A percentile compares a stretch with the other conserved stretches of the same genome.
Evolutionary conservation across 257 asterid species (phyloP).

Genomic region (Ligustrum vulgare): DNA sequence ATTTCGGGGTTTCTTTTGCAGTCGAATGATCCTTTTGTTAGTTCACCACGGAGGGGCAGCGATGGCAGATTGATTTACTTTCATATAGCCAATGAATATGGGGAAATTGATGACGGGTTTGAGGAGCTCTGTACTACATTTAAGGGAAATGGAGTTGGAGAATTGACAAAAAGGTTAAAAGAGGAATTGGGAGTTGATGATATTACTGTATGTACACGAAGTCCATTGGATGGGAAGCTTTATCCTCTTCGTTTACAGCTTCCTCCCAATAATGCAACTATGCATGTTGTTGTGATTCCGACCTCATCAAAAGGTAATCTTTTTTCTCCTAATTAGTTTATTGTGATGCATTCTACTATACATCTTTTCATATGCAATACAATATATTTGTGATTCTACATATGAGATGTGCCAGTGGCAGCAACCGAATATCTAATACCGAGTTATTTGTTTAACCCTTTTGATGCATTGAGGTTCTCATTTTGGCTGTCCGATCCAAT

Average conservation of each 20-base stretch:
- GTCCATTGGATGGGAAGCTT: conserved; percentile 82
- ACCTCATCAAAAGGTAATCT: conserved; percentile 58
- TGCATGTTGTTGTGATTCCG: conserved; percentile 70
- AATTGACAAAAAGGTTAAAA: conserved; percentile 53
- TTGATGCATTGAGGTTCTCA: no score
- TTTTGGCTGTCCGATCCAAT: no score
- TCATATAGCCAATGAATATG: conserved; percentile 61
- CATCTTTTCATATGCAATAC: no score
- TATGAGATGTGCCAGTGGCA: no score
- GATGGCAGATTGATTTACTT: conserved; percentile 72
- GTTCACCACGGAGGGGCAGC: conserved; percentile 61
- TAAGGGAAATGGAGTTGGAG: conserved; percentile 67
- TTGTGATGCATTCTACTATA: not conserved
- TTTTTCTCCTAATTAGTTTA: not conserved
- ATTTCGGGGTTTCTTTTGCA: conserved; percentile 31
- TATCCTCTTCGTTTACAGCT: conserved; percentile 92
- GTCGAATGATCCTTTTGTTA: conserved; percentile 62
- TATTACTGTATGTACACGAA: conserved; percentile 63
- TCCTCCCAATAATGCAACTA: conserved; percentile 79
- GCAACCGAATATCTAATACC: no score
- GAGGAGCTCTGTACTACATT: conserved; percentile 70
- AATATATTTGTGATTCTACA: no score
- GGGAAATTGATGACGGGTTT: conserved; percentile 62
- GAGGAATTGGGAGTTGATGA: conserved; percentile 62
- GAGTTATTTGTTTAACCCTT: no score